Evolutionary conservation across 2,329 filamentous ascomycete genomes (phyloP), one percentile per base, ranked within the genome.

Genomic region (Penicillium sp.): DNA sequence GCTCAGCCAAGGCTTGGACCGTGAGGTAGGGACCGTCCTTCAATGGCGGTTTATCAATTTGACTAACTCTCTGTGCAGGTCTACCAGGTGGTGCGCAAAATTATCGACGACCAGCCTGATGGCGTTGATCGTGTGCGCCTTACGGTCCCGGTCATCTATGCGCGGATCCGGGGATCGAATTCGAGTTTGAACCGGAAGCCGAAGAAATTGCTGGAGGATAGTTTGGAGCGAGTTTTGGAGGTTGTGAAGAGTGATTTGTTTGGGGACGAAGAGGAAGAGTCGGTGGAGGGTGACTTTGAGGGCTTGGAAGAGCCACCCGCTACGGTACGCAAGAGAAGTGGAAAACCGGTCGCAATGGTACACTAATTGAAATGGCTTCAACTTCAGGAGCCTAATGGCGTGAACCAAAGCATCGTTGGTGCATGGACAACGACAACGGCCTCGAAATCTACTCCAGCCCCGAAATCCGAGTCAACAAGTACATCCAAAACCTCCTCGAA

Each of bases 141-240:
- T 6, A 87, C 85, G 1, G 80, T 89, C 3, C 77, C 83, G 2
- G 77, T 80, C 2, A 84, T 96, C 1, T 97, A 95, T 73, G 89
- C 93, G 42, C 86, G 85, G 60, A 92, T 98, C 63, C 91, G 93
- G 68, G 80, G 82, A 54, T 97, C 93, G 14, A 97, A 97, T 74
- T 96, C 93, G 0, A 93, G 90, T 56, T 78, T 98, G 25, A 92
- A 91, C 64, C 84, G 95, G 25, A 87, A 90, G 67, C 92, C 92
- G 42, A 96, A 95, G 76, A 89, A 88, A 62, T 82, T 89, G 0
- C 79, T 98, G 1, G 91, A 97, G 74, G 91, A 95, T 65, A 89
- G 90, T 38, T 92, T 98, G 65, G 92, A 96, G 63, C 84, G 92
- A 7, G 92, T 93, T 0, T 79, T 97, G 16, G 85, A 88, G 7